phyloP scores from a whole-genome alignment of 139 green algal genomes.

The Edaphochlamys debaryana region DNA sequence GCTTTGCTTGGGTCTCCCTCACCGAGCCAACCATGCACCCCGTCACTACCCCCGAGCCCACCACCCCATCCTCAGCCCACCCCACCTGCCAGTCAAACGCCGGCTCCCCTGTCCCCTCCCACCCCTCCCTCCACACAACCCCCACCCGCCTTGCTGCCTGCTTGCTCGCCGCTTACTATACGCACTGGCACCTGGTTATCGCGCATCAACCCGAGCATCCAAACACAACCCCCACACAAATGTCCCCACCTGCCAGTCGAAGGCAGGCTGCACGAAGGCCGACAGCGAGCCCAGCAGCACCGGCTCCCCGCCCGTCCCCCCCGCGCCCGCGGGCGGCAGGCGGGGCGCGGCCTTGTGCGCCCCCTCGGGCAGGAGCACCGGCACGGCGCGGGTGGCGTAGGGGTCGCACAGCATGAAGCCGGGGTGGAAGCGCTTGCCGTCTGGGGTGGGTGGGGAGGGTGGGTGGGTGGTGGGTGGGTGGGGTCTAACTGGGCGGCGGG shows the following conservation, averaged over 20 bases:
- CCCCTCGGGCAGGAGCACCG: slow-evolving; percentile 54
- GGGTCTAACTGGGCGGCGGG: too few relatives aligned
- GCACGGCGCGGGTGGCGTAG: slow-evolving; percentile 39
- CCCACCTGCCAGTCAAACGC: not conserved
- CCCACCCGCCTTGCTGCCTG: too few relatives aligned
- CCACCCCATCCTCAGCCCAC: too few relatives aligned
- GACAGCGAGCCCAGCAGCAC: slow-evolving; percentile 66
- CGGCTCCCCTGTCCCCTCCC: too few relatives aligned
- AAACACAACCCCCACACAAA: too few relatives aligned
- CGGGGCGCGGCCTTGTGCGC: slow-evolving; percentile 58
- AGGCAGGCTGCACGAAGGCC: slow-evolving; percentile 49
- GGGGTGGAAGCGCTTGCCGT: slow-evolving; percentile 64
- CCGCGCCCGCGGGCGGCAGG: slow-evolving; percentile 31
- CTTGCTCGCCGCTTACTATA: too few relatives aligned
- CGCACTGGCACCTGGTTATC: too few relatives aligned
- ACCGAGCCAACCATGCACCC: too few relatives aligned
- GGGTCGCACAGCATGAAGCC: slow-evolving; percentile 55
- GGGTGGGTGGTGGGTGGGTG: not conserved
- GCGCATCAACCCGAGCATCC: too few relatives aligned
- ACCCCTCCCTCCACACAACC: too few relatives aligned
- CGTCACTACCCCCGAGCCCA: too few relatives aligned
- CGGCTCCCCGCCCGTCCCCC: slow-evolving; percentile 16
- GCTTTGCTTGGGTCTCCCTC: too few relatives aligned
- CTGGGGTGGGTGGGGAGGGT: not conserved
- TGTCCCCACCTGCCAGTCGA: slow-evolving; percentile 50